Base-by-base conservation (phyloP, 345 rosid species). In the Brassica cretica region DNA sequence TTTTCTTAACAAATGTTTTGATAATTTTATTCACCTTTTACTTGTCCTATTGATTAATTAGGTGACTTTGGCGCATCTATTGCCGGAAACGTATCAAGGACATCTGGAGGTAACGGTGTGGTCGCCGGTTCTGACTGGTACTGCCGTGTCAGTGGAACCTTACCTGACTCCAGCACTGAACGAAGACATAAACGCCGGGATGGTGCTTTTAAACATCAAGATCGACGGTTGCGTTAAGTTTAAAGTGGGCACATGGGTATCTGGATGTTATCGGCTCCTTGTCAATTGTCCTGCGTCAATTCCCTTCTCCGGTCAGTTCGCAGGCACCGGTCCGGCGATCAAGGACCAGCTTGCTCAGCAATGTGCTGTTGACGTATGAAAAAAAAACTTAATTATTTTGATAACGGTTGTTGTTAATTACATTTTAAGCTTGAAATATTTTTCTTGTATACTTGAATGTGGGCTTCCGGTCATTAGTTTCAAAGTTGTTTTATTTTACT, bases 161-260 rank as follows among this genome's bases (percentile, higher is more conserved):
- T 87, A 87, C 76, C 82, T 87, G 81, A 77, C 88, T 16, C 4
- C 78, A 16, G 59, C 85, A 0, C 75, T 95, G 41, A 1, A 6
- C 4, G 85, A 90, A 62, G 98, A 95, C 75, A 84, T 89, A 84
- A 12, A 71, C 35, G 5, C 64, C 4, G 99, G 97, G 35, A 49
- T 71, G 15, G 81, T 91, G 32, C 64, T 78, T 30, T 6, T 95
- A 16, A 53, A 59, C 27, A 85, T 95, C 81, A 90, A 86, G 82
- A 71, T 89, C 44, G 96, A 93, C 60, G 99, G 99, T 9, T 87
- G 93, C 64, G 92, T 95, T 24, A 80, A 91, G 65, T 95, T 89
- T 87, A 95, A 93, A 82, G 89, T 91, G 35, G 92, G 98, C 5
- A 61, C 89, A 15, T 85, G 85, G 79, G 72, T 79, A 29, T 76